phyloP scores from a whole-genome alignment of 2,329 filamentous ascomycete species.

The Stenocarpella maydis region DNA sequence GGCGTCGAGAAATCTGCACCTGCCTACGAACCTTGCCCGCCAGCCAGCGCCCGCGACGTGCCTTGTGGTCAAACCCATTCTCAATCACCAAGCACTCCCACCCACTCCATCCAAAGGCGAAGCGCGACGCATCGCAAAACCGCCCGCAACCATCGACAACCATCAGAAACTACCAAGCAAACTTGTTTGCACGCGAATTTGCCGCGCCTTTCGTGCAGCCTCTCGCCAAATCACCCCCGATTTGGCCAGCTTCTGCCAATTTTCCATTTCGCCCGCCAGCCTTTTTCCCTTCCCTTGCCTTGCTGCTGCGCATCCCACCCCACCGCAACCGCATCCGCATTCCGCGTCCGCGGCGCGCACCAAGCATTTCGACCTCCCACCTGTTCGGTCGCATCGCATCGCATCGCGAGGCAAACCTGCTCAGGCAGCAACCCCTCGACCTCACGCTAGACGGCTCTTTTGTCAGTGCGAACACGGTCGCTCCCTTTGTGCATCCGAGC shows the following conservation, averaged over 20 bases:
- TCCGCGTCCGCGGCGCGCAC: background rate
- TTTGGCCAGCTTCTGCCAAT: constrained; percentile 50
- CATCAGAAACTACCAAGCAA: constrained; percentile 63
- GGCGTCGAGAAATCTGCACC: constrained; percentile 39
- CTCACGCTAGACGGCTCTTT: background rate
- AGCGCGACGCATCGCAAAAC: constrained; percentile 65
- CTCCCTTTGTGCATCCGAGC: constrained; percentile 12
- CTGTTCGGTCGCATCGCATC: constrained; percentile 34
- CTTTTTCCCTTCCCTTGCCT: constrained; percentile 25
- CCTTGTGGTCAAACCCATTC: constrained; percentile 58
- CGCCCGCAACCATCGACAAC: constrained; percentile 65
- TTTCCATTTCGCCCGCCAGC: constrained; percentile 43
- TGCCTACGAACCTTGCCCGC: constrained; percentile 54
- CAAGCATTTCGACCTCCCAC: background rate
- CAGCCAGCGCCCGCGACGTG: constrained; percentile 30
- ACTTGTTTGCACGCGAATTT: constrained; percentile 64
- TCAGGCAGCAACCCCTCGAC: constrained; percentile 16
- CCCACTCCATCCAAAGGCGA: constrained; percentile 52
- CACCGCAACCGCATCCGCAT: constrained; percentile 31
- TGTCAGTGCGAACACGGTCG: constrained; percentile 20
- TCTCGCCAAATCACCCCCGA: constrained; percentile 51
- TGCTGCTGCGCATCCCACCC: constrained; percentile 28
- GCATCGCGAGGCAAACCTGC: constrained; percentile 32
- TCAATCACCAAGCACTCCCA: constrained; percentile 40
- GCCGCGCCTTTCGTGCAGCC: constrained; percentile 53